Evolutionary conservation across 768 basidiomycete genomes (phyloP), one percentile per base, ranked within the genome.

Genomic region (Clavaria fumosa): DNA sequence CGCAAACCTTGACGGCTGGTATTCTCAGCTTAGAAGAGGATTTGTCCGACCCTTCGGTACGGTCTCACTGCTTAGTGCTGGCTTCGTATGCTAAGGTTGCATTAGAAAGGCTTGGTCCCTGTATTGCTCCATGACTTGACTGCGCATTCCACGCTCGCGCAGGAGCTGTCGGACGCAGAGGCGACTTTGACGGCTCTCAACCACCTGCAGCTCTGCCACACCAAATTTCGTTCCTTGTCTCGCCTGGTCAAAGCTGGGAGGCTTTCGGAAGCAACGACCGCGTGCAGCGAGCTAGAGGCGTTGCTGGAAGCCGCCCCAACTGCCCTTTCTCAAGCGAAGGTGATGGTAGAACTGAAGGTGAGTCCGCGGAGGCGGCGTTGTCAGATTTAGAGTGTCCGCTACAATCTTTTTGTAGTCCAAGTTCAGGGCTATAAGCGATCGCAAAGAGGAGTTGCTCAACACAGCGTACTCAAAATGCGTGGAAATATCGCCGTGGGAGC

Each of bases 61-160:
- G 56, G 43, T 17, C 19, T 23, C 15, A n/a, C n/a, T 45, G 12
- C 23, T n/a, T n/a, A 18, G 41, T 30, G 3, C 22, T 3, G 10
- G 23, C n/a, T 27, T n/a, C 4, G 5, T 17, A 5, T 41, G 26
- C 39, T 50, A 32, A 53, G 23, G 4, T 28, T 5, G 23, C 34
- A 45, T 32, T 52, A 89, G 85, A 66, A 64, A 52, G 85, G 85
- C 23, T 60, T 84, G 22, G 56, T 82, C 19, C 70, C 81, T 10
- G 64, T 57, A 6, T 54, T 88, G 0, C 41, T 79, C n/a, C 50
- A 51, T 33, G 57, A 62, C 5, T 61, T 88, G 40, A 58, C 63
- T n/a, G 53, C 56, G 47, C 83, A 86, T 53, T 67, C 72, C 7
- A 47, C 62, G 4, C 59, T 86, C 9, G 69, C 74, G 1, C 81